phyloP scores from a whole-genome alignment of 2,329 filamentous ascomycete species.

The Pestalotiopsis sp. region DNA sequence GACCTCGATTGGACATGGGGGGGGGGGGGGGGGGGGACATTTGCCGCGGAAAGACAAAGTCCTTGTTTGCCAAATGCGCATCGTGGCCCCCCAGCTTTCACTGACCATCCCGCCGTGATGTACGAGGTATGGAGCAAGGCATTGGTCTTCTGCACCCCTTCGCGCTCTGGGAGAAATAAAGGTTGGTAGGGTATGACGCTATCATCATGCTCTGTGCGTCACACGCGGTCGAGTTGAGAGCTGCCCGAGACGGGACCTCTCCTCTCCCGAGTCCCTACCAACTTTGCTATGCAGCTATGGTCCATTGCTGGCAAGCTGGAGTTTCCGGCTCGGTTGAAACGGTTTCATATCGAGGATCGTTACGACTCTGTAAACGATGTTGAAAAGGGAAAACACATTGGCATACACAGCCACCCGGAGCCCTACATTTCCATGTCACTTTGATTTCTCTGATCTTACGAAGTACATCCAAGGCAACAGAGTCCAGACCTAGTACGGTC shows the following conservation, averaged over 20 bases:
- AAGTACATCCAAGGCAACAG: neutral
- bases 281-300: too few species aligned
- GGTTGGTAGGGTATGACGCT: neutral
- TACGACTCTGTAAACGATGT: neutral
- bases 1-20: neutral
- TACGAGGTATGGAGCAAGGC: too few species aligned
- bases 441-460: neutral
- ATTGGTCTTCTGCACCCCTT: too few species aligned
- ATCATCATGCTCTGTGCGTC: neutral
- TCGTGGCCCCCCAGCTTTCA: too few species aligned
- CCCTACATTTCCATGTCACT: neutral
- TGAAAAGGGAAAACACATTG: neutral
- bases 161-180: neutral
- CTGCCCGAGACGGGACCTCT: neutral
- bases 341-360: neutral
- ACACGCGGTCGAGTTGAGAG: neutral
- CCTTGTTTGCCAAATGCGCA: too few species aligned
- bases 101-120: too few species aligned
- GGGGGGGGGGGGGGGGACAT: neutral
- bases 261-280: too few species aligned
- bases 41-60: neutral
- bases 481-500: neutral
- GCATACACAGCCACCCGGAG: neutral
- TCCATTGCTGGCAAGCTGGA: too few species aligned
- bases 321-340: neutral